These are phyloP conservation scores for Alternaria arbusti DNA, from an alignment of 2,329 filamentous ascomycete species.

Conservation along the genomic window DNA sequence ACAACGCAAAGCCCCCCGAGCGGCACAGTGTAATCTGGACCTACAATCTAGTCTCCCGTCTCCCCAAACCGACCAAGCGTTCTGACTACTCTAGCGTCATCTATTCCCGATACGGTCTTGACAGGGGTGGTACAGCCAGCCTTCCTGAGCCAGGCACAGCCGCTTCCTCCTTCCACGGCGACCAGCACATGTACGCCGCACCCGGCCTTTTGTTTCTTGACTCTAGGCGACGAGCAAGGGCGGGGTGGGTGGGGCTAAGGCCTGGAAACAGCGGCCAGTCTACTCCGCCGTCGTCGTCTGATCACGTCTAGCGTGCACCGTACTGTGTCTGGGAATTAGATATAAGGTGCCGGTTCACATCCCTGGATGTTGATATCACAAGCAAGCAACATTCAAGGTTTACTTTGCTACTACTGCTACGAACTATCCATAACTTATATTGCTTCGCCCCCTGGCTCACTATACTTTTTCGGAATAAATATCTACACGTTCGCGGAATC, in stretches of 20 bases:
- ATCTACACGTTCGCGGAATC: neutral
- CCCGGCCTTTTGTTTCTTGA: neutral
- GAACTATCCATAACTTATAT: neutral
- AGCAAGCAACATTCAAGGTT: neutral
- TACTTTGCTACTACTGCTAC: neutral
- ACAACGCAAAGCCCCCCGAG: neutral
- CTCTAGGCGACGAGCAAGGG: neutral
- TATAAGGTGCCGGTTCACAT: constrained; percentile 2
- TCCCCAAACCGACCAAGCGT: neutral
- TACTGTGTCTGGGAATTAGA: neutral
- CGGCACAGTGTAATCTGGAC: neutral
- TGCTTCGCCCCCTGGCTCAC: neutral
- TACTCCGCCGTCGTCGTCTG: constrained; percentile 2
- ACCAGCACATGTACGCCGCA: constrained; percentile 2
- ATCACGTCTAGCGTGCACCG: constrained; percentile 3
- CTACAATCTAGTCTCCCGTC: neutral
- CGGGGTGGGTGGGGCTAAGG: neutral
- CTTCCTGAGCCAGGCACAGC: constrained; percentile 9
- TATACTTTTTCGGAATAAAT: neutral
- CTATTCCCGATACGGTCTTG: neutral
- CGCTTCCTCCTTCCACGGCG: neutral
- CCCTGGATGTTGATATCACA: neutral
- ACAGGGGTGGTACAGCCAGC: constrained; percentile 3
- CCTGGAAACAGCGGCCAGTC: neutral
- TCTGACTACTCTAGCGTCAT: neutral